phyloP scores from a whole-genome alignment of 1,284 basidiomycete genomes.

The Trichosporon ovoides region DNA sequence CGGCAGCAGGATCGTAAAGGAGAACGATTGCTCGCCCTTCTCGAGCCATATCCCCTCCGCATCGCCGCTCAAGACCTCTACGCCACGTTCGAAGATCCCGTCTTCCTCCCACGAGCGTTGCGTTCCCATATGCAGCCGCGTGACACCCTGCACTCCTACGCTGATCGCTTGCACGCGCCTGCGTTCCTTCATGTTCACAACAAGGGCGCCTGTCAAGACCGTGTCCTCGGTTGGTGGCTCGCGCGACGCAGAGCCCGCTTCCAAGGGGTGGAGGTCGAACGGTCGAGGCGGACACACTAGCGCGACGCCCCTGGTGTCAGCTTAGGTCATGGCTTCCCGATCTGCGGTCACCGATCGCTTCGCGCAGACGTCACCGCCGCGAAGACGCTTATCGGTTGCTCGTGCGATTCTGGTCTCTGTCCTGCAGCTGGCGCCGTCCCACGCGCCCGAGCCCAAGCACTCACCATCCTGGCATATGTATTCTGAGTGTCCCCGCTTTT shows the following conservation, averaged over 20 bases:
- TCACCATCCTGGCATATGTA: constrained; percentile 43
- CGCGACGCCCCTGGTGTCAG: constrained; percentile 31
- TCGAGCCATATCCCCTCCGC: constrained; percentile 44
- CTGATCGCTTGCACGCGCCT: constrained; percentile 37
- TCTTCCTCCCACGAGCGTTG: constrained; percentile 43
- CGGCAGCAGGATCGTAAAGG: constrained; percentile 35
- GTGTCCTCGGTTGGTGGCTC: constrained; percentile 44
- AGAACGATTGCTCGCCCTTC: constrained; percentile 38
- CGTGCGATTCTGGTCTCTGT: not conserved
- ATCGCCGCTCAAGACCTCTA: constrained; percentile 33
- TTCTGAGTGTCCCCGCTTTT: constrained; percentile 29
- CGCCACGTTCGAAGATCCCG: constrained; percentile 42
- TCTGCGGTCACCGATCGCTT: not conserved
- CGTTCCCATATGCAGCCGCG: constrained; percentile 32
- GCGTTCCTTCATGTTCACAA: constrained; percentile 46
- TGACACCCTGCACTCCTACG: constrained; percentile 42
- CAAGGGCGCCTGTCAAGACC: constrained; percentile 39
- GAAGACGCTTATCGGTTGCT: not conserved
- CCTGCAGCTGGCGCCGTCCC: not conserved
- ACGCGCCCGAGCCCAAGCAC: constrained; percentile 6
- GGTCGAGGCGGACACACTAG: constrained; percentile 36
- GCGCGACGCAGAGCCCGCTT: constrained; percentile 20
- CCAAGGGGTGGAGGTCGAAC: constrained; percentile 34
- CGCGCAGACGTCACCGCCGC: not conserved
- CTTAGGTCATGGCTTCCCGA: constrained; percentile 9